Base-by-base conservation (phyloP, 2,329 filamentous ascomycete species). In the Chaetomium sp. region DNA sequence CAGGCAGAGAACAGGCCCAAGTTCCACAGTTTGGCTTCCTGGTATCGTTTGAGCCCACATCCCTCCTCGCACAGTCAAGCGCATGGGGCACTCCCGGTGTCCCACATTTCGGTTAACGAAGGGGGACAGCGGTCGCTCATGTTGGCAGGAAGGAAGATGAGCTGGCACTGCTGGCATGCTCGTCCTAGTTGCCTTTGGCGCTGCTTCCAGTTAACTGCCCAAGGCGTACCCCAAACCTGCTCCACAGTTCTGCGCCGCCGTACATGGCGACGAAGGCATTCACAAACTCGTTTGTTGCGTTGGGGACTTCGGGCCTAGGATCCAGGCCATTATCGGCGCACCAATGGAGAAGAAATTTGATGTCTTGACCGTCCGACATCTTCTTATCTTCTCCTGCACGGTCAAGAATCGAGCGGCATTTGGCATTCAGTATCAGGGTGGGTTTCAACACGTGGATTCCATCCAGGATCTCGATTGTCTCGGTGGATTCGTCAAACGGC, bases 251-350 rank as follows among this genome's bases (percentile, higher is more conserved):
- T 0, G 7, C 49, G 6, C 33, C 33, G 3, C 21, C 25, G 25
- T 54, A 60, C 31, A 13, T 21, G 25, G 33, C 33, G 8, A 33
- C 33, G 12, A 54, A 60, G 16, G 33, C 33, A n/a, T 53, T 25
- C 21, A 60, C 50, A 47, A 55, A 50, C 13, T 60, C 49, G 21
- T 31, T 45, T 33, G 58, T 45, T 13, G 58, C 58, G 19, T 55
- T 61, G 19, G 50, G 59, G 13, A 55, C 50, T 1, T 55, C 59
- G 1, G 8, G 2, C 38, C 16, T 3, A 9, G 8, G 4, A 10
- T 4, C 25, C 7, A 21, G 16, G 35, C 8, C 50, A n/a, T 61
- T 49, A 1, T 33, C 50, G 35, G 16, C 50, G 25, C 59, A 55
- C 50, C 50, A 55, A 13, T 33, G 23, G 3, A 61, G 58, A 6